Base-by-base conservation (phyloP, 768 basidiomycete genomes). In the Collybiopsis luxurians region DNA sequence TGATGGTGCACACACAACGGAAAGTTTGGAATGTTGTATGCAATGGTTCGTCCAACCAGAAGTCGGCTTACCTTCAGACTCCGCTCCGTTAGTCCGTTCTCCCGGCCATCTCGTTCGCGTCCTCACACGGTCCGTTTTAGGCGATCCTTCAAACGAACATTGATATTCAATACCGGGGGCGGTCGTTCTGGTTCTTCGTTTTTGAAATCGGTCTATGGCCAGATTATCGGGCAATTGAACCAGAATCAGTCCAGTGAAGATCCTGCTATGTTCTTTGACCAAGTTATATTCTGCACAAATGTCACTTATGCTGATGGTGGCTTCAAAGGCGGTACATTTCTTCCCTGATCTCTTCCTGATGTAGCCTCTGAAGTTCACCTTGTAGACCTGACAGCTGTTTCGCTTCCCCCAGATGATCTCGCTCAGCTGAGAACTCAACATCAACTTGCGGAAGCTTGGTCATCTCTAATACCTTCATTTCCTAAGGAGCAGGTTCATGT, bases 161-260 rank as follows among this genome's bases (percentile, higher is more conserved):
- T 98, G 36, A 79, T 99, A 21, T 99, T 99, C 76, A 99, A 99
- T 70, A 98, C 95, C 72, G 97, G 95, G 2, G 85, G 79, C 53
- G 96, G 95, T 12, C 85, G 97, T 36, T 90, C 93, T 12, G 95
- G 92, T 1, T 69, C 79, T 21, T 70, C 76, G 0, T 89, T 99
- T 69, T 76, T 99, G 17, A 70, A 70, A 12, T 71, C 80, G 1
- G 77, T 96, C 19, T 70, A 86, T 44, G 70, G 76, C 1, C 80
- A 79, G 27, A 78, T 83, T 24, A 69, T 74, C 6, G 65, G 66
- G 3, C 85, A 79, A 51, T 75, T 90, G 12, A 61, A 73, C 57
- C 55, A 69, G 19, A 69, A 79, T 34, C 63, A 70, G 13, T 67
- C 69, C n/a, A 61, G 71, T 0, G 78, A 79, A 52, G 66, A 70